phyloP scores from a whole-genome alignment of 345 rosid genomes.

The Conringia planisiliqua region DNA sequence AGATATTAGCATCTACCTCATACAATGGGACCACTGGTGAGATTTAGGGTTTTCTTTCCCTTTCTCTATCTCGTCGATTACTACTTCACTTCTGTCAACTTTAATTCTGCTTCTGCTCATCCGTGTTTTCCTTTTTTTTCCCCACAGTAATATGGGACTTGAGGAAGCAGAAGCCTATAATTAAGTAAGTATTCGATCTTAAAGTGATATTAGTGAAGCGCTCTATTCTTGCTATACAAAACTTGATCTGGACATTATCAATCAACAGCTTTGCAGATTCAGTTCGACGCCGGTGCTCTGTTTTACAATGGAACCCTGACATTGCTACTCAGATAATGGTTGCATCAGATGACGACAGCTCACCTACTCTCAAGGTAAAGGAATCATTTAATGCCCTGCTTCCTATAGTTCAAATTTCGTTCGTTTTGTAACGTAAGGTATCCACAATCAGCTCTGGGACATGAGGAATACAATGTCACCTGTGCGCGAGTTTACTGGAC shows the following conservation, averaged over 20 bases:
- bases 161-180: slow-evolving; percentile 92
- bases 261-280: slow-evolving; percentile 86
- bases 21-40: slow-evolving; percentile 94
- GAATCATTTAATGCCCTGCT: neutral
- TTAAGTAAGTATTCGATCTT: slow-evolving; percentile 55
- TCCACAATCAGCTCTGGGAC: slow-evolving; percentile 87
- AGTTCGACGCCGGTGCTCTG: slow-evolving; percentile 85
- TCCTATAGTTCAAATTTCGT: slow-evolving; percentile 3
- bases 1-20: slow-evolving; percentile 94
- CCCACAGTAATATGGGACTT: slow-evolving; percentile 92
- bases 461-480: slow-evolving; percentile 93
- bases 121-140: neutral
- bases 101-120: slow-evolving; percentile 5
- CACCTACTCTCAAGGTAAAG: slow-evolving; percentile 78
- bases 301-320: slow-evolving; percentile 99
- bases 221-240: slow-evolving; percentile 1
- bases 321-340: slow-evolving; percentile 95
- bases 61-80: neutral
- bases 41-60: slow-evolving; percentile 10
- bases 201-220: neutral
- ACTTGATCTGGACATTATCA: slow-evolving; percentile 22
- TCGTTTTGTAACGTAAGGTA: slow-evolving; percentile 18
- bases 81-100: neutral
- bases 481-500: slow-evolving; percentile 84
- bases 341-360: slow-evolving; percentile 93